These are phyloP conservation scores for Physaria fendleri DNA, from an alignment of 345 rosid species.

Conservation along the genomic window DNA sequence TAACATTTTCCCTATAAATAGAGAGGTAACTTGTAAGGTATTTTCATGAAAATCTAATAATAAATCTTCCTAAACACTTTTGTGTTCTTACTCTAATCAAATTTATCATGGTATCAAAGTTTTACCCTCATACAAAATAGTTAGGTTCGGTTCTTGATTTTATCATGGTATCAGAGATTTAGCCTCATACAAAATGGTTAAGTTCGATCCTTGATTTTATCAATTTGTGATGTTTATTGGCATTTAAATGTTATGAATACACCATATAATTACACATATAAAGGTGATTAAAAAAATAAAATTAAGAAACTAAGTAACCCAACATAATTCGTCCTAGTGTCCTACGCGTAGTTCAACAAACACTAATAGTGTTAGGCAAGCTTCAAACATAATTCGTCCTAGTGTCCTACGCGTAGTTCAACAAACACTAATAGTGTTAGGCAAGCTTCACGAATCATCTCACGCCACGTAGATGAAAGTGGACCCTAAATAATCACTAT, in stretches of 20 bases:
- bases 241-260: neutral
- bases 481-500: neutral
- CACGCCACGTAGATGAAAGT: neutral
- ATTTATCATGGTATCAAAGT: too few relatives aligned
- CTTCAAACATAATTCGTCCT: neutral
- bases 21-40: too few relatives aligned
- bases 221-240: neutral
- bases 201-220: too few relatives aligned
- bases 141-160: too few relatives aligned
- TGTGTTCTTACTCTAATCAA: too few relatives aligned
- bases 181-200: too few relatives aligned
- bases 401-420: neutral
- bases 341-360: neutral
- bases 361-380: neutral
- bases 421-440: neutral
- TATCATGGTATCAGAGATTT: too few relatives aligned
- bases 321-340: neutral
- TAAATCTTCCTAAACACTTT: too few relatives aligned
- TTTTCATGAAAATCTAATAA: too few relatives aligned
- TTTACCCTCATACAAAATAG: too few relatives aligned
- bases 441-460: neutral
- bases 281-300: neutral
- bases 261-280: too few relatives aligned
- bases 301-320: neutral
- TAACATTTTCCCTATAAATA: too few relatives aligned